A percentile compares a stretch with the other conserved stretches of the same genome.
phyloP scores from a whole-genome alignment of 495 filamentous ascomycete species.

The Talaromyces stipitatus region DNA sequence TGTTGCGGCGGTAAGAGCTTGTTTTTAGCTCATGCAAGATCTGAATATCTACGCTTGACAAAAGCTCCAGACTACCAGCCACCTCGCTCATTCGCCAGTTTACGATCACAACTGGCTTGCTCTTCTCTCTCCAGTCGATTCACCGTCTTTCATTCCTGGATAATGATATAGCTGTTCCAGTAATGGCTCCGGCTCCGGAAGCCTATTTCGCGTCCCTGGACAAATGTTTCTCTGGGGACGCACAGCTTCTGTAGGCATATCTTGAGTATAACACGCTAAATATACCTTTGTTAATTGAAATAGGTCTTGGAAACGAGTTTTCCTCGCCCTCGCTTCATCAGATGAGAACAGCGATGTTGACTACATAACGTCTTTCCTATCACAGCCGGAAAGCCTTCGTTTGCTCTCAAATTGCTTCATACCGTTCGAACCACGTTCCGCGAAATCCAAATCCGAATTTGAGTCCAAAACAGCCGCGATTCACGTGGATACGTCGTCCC shows the following conservation, averaged over 20 bases:
- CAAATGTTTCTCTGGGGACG: conserved; percentile 51
- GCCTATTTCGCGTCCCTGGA: conserved; percentile 58
- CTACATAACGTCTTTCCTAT: conserved; percentile 55
- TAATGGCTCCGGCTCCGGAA: conserved; percentile 61
- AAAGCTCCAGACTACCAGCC: background rate
- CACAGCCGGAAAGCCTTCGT: conserved; percentile 55
- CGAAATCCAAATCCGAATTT: conserved; percentile 62
- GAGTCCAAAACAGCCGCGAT: conserved; percentile 89
- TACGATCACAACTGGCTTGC: conserved; percentile 13
- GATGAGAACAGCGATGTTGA: conserved; percentile 37
- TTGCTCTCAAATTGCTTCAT: conserved; percentile 57
- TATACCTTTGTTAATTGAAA: conserved; percentile 8
- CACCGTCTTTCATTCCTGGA: conserved; percentile 9
- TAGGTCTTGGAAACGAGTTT: conserved; percentile 74
- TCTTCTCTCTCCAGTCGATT: conserved; percentile 4
- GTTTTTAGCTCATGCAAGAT: conserved; percentile 26
- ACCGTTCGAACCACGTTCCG: conserved; percentile 51
- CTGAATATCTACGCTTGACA: conserved; percentile 2
- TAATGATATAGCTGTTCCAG: conserved; percentile 50
- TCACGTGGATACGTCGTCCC: conserved; percentile 63
- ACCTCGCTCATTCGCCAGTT: conserved; percentile 10
- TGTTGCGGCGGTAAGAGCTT: background rate
- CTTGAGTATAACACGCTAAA: background rate
- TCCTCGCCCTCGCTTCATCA: conserved; percentile 51
- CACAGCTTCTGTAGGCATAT: conserved; percentile 47